Percentiles rank a stretch among this genome's conserved stretches.
Conservation (phyloP, 2,329 filamentous ascomycete genomes). For the Claviceps spartinae region DNA sequence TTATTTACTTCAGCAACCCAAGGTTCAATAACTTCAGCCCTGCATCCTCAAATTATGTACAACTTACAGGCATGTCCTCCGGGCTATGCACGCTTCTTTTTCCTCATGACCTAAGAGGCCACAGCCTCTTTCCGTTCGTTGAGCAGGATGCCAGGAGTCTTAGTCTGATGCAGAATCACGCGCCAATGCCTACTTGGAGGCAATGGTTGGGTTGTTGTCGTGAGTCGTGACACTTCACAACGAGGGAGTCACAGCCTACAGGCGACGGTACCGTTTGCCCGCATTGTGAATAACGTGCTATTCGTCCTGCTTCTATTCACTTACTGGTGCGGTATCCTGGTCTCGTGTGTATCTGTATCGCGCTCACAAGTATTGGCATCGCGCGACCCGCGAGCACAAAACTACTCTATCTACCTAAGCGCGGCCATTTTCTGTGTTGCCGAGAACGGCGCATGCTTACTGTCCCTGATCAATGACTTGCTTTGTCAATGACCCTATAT, state of each 20-base stretch:
- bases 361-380: background rate
- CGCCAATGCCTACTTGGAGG: background rate
- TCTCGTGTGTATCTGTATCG: background rate
- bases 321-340: background rate
- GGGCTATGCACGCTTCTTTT: too few relatives aligned
- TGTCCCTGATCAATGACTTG: background rate
- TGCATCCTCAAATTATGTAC: too few relatives aligned
- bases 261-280: background rate
- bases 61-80: too few relatives aligned
- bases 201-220: background rate
- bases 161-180: background rate
- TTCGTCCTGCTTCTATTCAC: background rate
- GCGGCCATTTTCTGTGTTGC: background rate
- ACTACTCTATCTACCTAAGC: background rate
- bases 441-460: background rate
- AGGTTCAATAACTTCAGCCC: too few relatives aligned
- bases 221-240: background rate
- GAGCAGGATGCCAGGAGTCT: too few relatives aligned
- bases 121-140: too few relatives aligned
- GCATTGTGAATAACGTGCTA: background rate
- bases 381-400: background rate
- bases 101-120: too few relatives aligned
- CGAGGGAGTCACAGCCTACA: background rate
- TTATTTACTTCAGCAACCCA: too few relatives aligned
- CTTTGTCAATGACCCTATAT: background rate